These are phyloP conservation scores for Rhodotorula paludigena DNA, from an alignment of 768 basidiomycete genomes.

Conservation along the genomic window DNA sequence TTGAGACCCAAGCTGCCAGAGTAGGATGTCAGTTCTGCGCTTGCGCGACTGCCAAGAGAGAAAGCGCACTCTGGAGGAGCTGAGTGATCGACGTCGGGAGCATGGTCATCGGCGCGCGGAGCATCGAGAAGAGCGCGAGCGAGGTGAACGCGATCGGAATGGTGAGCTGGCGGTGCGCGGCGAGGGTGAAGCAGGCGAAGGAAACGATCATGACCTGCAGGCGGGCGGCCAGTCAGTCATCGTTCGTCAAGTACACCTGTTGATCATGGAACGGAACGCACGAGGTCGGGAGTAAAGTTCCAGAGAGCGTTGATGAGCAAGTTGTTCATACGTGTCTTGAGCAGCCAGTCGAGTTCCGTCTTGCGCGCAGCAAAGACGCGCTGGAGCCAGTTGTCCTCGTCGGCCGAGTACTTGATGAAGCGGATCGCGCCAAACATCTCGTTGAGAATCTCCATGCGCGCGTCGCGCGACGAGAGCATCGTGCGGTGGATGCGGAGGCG, in stretches of 20 bases:
- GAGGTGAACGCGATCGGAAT: constrained; percentile 80
- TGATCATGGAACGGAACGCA: background rate
- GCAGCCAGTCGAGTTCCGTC: constrained; percentile 17
- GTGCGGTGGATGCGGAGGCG: constrained; percentile 28
- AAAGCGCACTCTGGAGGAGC: constrained; percentile 11
- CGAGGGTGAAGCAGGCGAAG: constrained; percentile 26
- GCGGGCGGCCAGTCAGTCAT: background rate
- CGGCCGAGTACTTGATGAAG: constrained; percentile 40
- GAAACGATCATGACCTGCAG: constrained; percentile 32
- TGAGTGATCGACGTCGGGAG: constrained; percentile 22
- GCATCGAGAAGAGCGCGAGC: constrained; percentile 63
- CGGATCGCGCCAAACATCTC: constrained; percentile 45
- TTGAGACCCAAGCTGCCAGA: constrained; percentile 40
- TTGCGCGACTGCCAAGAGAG: background rate
- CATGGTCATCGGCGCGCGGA: constrained; percentile 24
- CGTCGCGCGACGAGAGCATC: constrained; percentile 47
- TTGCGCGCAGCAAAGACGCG: constrained; percentile 17
- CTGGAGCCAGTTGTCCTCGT: constrained; percentile 22
- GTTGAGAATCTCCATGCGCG: constrained; percentile 47
- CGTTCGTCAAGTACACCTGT: background rate
- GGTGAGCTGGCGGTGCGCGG: constrained; percentile 67
- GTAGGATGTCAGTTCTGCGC: no score
- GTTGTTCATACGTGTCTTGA: constrained; percentile 28
- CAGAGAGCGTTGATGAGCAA: constrained; percentile 16
- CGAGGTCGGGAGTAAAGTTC: constrained; percentile 29